Evolutionary conservation across 1,284 basidiomycete species (phyloP), one percentile per base, ranked within the genome.

Genomic region (Puccinia horiana): DNA sequence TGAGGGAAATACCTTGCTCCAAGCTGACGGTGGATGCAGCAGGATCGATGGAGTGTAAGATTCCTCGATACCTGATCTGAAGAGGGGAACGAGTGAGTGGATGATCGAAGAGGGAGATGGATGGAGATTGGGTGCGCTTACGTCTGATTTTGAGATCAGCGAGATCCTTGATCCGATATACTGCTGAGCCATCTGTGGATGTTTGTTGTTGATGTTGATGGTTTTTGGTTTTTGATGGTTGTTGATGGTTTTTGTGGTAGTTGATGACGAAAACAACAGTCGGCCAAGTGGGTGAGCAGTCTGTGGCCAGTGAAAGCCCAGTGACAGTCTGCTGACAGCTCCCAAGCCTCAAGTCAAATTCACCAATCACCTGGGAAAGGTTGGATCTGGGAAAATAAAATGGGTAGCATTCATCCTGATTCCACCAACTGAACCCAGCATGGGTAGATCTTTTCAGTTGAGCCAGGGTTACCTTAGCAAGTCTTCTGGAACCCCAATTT

Each of bases 11-110:
- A 42, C 44, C 85, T 40, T 85, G 84, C 74, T 84, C 84, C 58
- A 85, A 83, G 44, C 84, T 84, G 54, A 86, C 83, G 3, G 86
- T 86, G 1, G 86, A 85, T 14, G 84, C 85, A 23, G 82, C 83
- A 14, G 85, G 85, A 76, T 85, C 84, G 75, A 86, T 86, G 54
- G 85, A 85, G 81, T 85, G 84, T 14, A 85, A 69, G 44, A 85
- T 83, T 16, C 85, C 85, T 56, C 83, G 83, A 83, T 85, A 85
- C 26, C 73, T 47, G 37, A 77, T 76, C 83, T 83, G 35, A 20
- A 47, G 54, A 6, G 40, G 37, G 32, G 56, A 47, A 11, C 56
- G 58, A 42, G 11, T 37, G 23, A 26, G 26, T 23, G 49, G n/a
- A 23, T 26, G 16, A 12, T 56, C 35, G 20, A 79, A 20, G 20